phyloP scores from a whole-genome alignment of 352 stramenopile genomes.

The Globisporangium lucens region DNA sequence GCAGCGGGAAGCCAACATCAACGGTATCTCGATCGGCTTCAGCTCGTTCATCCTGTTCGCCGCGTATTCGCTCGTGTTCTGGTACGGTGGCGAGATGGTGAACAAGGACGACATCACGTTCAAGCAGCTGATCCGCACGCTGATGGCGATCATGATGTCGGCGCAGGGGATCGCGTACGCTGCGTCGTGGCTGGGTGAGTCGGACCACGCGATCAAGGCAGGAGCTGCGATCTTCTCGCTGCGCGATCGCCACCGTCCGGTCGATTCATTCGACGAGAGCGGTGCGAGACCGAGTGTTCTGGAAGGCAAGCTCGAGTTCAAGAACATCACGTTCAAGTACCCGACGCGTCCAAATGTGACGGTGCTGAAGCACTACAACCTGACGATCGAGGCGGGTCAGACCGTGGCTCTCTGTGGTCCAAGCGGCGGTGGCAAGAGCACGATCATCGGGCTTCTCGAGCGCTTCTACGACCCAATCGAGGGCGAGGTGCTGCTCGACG shows the following conservation, averaged over 20 bases:
- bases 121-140: conserved; percentile 37
- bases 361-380: neutral
- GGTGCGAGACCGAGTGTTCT: conserved; percentile 8
- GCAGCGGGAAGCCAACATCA: conserved; percentile 24
- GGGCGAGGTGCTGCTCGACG: conserved; percentile 12
- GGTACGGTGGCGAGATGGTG: conserved; percentile 49
- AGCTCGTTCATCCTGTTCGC: conserved; percentile 51
- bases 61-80: conserved; percentile 51
- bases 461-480: neutral
- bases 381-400: neutral
- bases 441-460: neutral
- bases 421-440: neutral
- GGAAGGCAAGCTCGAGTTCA: conserved; percentile 20
- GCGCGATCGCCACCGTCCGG: conserved; percentile 12
- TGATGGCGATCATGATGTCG: conserved; percentile 58
- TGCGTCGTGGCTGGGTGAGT: conserved; percentile 24
- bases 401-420: neutral
- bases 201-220: conserved; percentile 29
- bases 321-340: conserved; percentile 13
- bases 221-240: neutral
- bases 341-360: neutral
- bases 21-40: conserved; percentile 52
- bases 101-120: conserved; percentile 35
- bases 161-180: conserved; percentile 30
- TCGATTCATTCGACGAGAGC: conserved; percentile 7